Evolutionary conservation across 148 eudicot species (phyloP), one percentile per base, ranked within the genome.

Genomic region (Rhododendron henanense): DNA sequence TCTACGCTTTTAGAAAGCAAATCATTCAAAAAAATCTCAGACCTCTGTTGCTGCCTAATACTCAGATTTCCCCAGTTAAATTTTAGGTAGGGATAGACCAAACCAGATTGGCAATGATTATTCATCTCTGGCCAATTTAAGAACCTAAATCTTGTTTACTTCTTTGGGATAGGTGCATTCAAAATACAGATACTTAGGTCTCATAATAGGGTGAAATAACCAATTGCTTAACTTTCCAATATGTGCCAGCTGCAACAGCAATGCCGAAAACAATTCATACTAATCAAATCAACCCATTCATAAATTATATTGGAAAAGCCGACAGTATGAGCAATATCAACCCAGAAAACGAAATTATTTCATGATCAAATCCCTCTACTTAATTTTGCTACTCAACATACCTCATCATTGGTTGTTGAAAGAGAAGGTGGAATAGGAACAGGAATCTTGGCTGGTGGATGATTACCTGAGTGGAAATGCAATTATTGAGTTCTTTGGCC

Each of bases 401-500:
- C 99, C 99, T 95, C 93, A 57, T 89, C 89, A 85, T 84, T 91
- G 90, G 89, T 90, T 57, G 78, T 79, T 37, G 83, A 83, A 44
- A 82, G 89, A 83, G 96, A 91, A 78, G 90, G 91, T 61, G 94
- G 96, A 86, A 97, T 85, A 75, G 99, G 96, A 87, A 94, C 89
- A 84, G 99, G 99, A 86, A 97, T 91, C 93, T 95, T 95, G 86
- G 98, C 92, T 57, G 98, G 94, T 11, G 98, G 98, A 44, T 87
- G 99, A 83, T 89, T 88, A 90, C 98, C 99, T 97, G 88, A 75
- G 89, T 83, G 81, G 47, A 85, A 88, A 48, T 57, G 87, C 71
- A 84, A 87, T 39, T 77, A 53, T 47, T 87, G 82, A 91, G 83
- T 50, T 74, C 61, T 84, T 69, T 10, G 78, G n/a, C 63, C 79